Evolutionary conservation across 2,329 filamentous ascomycete genomes (phyloP), one percentile per base, ranked within the genome.

Genomic region (Fusarium vanettenii): DNA sequence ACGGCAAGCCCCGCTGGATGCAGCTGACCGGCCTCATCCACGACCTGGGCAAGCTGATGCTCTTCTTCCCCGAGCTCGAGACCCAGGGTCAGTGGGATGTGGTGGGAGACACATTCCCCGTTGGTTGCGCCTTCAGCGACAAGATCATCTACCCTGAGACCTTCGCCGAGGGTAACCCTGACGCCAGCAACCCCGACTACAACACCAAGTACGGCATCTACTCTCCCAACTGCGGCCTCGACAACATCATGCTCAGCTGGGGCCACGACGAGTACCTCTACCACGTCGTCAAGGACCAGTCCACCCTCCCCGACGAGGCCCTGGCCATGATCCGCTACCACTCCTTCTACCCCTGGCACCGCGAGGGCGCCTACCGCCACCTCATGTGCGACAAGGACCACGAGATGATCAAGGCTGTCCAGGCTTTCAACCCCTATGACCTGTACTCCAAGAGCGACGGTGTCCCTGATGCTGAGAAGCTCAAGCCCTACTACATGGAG

Each of bases 261-360:
- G 95, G 95, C 55, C 94, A 96, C 82, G 94, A 96, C 81, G 94
- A 96, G 85, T 95, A 95, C 84, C 87, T 96, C 56, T 98, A 97
- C 87, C 92, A 95, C 79, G 92, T 97, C 71, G 91, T 94, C 84
- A 95, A 95, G 86, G 92, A 93, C 73, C 95, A 97, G 87, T 92
- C 90, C 59, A 92, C 87, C 0, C 88, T 98, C 50, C 95, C 95
- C 0, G 88, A 89, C 56, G 95, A 97, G 88, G 93, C 93, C 0
- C 88, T 98, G 13, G 95, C 95, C 70, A 97, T 98, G 94, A 97
- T 98, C 82, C 88, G 95, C 66, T 97, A 97, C 85, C 95, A 98
- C 85, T 94, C 92, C 7, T 97, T 97, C 85, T 98, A 98, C 84
- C 92, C 95, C 18, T 98, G 95, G 95, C 95, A 97, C 85, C 90